These are phyloP conservation scores for Penicillium polonicum DNA, from an alignment of 2,329 filamentous ascomycete genomes.

Conservation along the genomic window DNA sequence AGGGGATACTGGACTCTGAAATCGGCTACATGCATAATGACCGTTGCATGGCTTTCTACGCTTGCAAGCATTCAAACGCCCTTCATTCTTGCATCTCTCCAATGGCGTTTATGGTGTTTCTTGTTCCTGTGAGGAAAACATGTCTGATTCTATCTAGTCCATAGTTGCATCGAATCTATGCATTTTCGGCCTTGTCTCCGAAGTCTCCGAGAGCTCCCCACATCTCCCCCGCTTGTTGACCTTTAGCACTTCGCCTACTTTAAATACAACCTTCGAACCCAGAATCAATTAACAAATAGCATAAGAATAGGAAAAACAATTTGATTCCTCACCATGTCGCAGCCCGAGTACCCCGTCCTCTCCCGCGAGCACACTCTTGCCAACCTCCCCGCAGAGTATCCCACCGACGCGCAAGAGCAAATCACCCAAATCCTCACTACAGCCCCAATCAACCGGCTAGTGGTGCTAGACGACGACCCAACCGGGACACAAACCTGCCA, in stretches of 20 bases:
- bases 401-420: slow-evolving; percentile 31
- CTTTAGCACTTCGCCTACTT: neutral
- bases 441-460: slow-evolving; percentile 31
- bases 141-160: slow-evolving; percentile 16
- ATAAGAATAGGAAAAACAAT: neutral
- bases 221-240: slow-evolving; percentile 10
- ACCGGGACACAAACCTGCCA: slow-evolving; percentile 64
- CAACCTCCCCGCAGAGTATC: slow-evolving; percentile 31
- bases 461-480: slow-evolving; percentile 54
- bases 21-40: slow-evolving; percentile 16
- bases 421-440: slow-evolving; percentile 31
- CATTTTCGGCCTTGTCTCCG: slow-evolving; percentile 23
- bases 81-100: slow-evolving; percentile 20
- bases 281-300: neutral
- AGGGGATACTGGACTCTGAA: slow-evolving; percentile 16
- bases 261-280: neutral
- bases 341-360: slow-evolving; percentile 25
- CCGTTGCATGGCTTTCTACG: slow-evolving; percentile 16
- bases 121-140: neutral
- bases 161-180: slow-evolving; percentile 11
- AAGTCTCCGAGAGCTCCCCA: slow-evolving; percentile 14
- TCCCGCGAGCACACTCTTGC: slow-evolving; percentile 28
- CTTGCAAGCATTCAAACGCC: slow-evolving; percentile 18
- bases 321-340: slow-evolving; percentile 17
- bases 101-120: slow-evolving; percentile 22